Evolutionary conservation across 2,329 filamentous ascomycete species (phyloP), one percentile per base, ranked within the genome.

Genomic region (Domatiomyces globalis): DNA sequence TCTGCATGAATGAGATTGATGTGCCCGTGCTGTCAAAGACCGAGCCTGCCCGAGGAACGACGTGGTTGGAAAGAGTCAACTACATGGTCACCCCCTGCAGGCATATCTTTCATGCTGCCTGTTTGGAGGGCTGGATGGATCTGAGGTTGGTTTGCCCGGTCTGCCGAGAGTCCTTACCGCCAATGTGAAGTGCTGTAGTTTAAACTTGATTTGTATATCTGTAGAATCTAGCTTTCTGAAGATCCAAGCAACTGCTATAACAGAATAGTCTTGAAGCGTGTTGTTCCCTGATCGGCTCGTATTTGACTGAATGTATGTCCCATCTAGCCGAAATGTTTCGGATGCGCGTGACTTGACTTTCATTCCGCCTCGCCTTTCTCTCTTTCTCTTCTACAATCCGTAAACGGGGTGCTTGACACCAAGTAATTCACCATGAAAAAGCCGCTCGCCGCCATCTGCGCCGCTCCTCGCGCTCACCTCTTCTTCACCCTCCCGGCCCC

Each of bases 11-110:
- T 68, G 77, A 85, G 45, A 81, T 98, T 17, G 87, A 95, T 65
- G 87, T 96, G 1, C 87, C 88, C 0, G 83, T 96, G 19, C 70
- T 95, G 29, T n/a, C 65, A 59, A 18, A 73, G 81, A 52, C 71
- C 63, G 61, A 61, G 64, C 60, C 63, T 62, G 53, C 64, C 66
- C 19, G 63, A 2, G 72, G 74, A 45, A 58, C 70, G 15, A 68
- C 57, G 67, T 78, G 95, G 51, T 74, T 96, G 59, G 85, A 85
- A 29, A 75, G 90, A 54, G 78, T 89, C 48, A 75, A 79, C 60
- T 96, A 96, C 69, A 98, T 98, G 92, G 87, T 96, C 19, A 98
- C 92, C 52, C 92, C 92, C 46, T 98, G 92, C 67, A 75, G 89
- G 51, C 92, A 98, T 70, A 88, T 96, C 47, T 98, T 98, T 66